Conservation (phyloP, 805 yeast species). For the Candida sakaeoensis region DNA sequence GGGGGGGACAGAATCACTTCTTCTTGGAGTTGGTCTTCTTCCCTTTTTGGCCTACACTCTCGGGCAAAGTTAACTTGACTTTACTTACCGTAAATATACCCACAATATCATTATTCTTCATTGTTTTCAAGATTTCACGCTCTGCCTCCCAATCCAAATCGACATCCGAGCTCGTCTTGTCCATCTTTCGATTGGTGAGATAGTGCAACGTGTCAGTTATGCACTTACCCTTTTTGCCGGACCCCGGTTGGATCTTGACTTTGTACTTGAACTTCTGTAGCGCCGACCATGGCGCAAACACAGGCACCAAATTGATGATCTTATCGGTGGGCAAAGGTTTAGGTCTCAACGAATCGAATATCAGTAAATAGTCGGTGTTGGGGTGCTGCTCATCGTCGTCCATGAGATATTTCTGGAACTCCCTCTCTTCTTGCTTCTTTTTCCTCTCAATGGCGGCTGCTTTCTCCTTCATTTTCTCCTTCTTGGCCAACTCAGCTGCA, state of each 20-base stretch:
- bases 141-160: constrained; percentile 72
- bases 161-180: constrained; percentile 38
- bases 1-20: too few species aligned
- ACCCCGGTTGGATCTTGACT: constrained; percentile 76
- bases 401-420: constrained; percentile 41
- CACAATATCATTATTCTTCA: constrained; percentile 65
- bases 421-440: constrained; percentile 42
- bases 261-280: constrained; percentile 72
- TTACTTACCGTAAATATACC: constrained; percentile 69
- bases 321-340: constrained; percentile 49
- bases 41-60: constrained; percentile 17
- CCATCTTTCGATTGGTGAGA: constrained; percentile 49
- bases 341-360: constrained; percentile 42
- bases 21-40: constrained; percentile 10
- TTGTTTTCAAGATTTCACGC: constrained; percentile 48
- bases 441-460: constrained; percentile 38
- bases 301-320: constrained; percentile 66
- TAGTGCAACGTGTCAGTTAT: constrained; percentile 62
- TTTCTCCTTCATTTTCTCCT: constrained; percentile 25
- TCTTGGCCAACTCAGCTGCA: constrained; percentile 20
- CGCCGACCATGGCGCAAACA: constrained; percentile 92
- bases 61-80: constrained; percentile 61
- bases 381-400: constrained; percentile 24
- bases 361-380: constrained; percentile 34
- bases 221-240: constrained; percentile 84